phyloP scores from a whole-genome alignment of 768 basidiomycete species.

The Kwoniella mangroviensis region DNA sequence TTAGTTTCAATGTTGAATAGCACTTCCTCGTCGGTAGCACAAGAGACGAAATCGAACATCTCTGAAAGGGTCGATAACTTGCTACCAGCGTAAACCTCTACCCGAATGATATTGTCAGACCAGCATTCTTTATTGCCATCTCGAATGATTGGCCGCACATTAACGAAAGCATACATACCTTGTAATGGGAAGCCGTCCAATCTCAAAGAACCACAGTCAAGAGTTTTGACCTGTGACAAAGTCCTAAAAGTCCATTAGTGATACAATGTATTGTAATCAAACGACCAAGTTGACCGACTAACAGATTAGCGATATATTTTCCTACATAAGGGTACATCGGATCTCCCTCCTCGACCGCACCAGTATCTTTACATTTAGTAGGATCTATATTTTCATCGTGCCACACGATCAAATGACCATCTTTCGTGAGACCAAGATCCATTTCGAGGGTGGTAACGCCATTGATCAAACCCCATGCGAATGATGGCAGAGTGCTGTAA shows the following conservation, averaged over 20 bases:
- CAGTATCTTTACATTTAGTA: conserved; percentile 72
- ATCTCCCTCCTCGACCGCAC: conserved; percentile 59
- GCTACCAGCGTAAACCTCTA: conserved; percentile 65
- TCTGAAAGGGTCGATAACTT: conserved; percentile 75
- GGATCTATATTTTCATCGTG: conserved; percentile 72
- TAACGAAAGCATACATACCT: conserved; percentile 8
- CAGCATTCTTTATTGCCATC: too few relatives aligned
- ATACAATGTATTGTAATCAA: conserved; percentile 42
- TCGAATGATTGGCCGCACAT: too few relatives aligned
- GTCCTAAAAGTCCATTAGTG: conserved; percentile 70
- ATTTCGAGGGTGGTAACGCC: conserved; percentile 77
- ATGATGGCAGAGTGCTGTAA: conserved; percentile 66
- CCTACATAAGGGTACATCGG: conserved; percentile 50
- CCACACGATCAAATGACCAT: conserved; percentile 78
- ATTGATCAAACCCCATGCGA: conserved; percentile 78
- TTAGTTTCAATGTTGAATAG: conserved; percentile 73
- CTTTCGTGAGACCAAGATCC: conserved; percentile 64
- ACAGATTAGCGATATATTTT: conserved; percentile 55
- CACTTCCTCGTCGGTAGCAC: conserved; percentile 68
- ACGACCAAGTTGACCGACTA: background rate
- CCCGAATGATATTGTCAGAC: too few relatives aligned
- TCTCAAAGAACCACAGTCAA: conserved; percentile 78
- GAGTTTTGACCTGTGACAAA: conserved; percentile 74
- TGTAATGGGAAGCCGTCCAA: conserved; percentile 58
- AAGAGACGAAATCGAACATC: conserved; percentile 75